These are phyloP conservation scores for Paramecium pentaurelia DNA, from an alignment of 73 alveolate species.

Conservation along the genomic window DNA sequence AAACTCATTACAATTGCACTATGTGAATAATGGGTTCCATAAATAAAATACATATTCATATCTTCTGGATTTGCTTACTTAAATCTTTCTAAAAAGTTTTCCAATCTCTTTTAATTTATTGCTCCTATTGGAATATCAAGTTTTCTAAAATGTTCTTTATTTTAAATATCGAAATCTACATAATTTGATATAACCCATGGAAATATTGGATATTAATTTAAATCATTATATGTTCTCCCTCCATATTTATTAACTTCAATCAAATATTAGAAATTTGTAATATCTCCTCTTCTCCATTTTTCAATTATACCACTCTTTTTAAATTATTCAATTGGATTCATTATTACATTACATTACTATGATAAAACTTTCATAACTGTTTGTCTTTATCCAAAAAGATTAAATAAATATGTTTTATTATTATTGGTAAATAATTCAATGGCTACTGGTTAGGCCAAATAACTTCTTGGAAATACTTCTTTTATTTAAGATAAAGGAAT, in stretches of 20 bases:
- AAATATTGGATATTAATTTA: conserved; percentile 93
- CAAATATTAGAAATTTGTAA: conserved; percentile 71
- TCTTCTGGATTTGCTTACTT: conserved; percentile 45
- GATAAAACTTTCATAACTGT: background rate
- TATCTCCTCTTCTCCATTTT: conserved; percentile 77
- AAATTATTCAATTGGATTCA: conserved; percentile 65
- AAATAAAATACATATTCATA: conserved; percentile 58
- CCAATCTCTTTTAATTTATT: conserved; percentile 53
- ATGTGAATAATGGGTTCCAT: conserved; percentile 94
- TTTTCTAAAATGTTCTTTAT: conserved; percentile 74
- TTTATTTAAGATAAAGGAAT: background rate
- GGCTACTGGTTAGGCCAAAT: conserved; percentile 58
- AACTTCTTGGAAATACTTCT: conserved; percentile 60
- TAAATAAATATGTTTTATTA: conserved; percentile 55
- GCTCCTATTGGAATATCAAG: conserved; percentile 90
- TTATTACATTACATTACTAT: background rate
- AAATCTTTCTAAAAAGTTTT: conserved; percentile 52
- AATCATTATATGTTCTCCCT: conserved; percentile 73
- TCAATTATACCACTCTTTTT: conserved; percentile 80
- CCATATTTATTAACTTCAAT: conserved; percentile 82
- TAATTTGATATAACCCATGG: conserved; percentile 87
- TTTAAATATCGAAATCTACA: conserved; percentile 66
- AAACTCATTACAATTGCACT: conserved; percentile 77
- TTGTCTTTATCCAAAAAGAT: conserved; percentile 39
- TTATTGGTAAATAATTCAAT: conserved; percentile 60